Evolutionary conservation across 2,329 filamentous ascomycete genomes (phyloP), one percentile per base, ranked within the genome.

Genomic region (Paecilomyces sp.): DNA sequence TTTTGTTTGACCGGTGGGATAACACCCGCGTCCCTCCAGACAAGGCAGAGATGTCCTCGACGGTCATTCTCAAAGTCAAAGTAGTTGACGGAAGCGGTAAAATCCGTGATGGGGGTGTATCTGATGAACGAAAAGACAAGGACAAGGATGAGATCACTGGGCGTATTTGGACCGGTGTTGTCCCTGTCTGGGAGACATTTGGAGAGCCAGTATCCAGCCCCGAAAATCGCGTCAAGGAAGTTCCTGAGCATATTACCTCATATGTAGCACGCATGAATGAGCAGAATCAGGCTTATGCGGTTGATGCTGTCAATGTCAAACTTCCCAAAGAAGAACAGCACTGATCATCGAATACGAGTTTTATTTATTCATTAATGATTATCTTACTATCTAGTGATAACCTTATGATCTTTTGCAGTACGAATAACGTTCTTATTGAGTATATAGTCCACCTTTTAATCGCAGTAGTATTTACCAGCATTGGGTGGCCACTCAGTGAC

Each of bases 11-110:
- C 12, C 85, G 91, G 4, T 96, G 89, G 86, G 78, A 81, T 18
- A 80, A 88, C 68, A 84, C 85, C 15, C 84, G 91, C 3, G 77
- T 86, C 5, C 90, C 90, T 3, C 90, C 90, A 1, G 88, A 86
- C 53, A 80, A 80, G 54, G 85, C 86, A 11, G 91, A 96, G 79
- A 83, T 94, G 80, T 84, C 85, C 61, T 86, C 84, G 60, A 96
- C 91, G 0, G 83, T 84, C 52, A 85, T 96, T 50, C 76, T 95
- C 59, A 85, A 82, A 63, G 85, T 95, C 11, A 80, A 75, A 55
- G 83, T 95, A 61, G 80, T 82, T 15, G 85, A 84, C 56, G 91
- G 89, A 3, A 92, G 88, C 68, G 89, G 87, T 30, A 96, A 96
- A 81, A 79, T 89, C 51, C 80, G 89, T 7, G 79, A 81, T 25